Base-by-base conservation (phyloP, 78 protist species). In the Dictyostelium capitatum region DNA sequence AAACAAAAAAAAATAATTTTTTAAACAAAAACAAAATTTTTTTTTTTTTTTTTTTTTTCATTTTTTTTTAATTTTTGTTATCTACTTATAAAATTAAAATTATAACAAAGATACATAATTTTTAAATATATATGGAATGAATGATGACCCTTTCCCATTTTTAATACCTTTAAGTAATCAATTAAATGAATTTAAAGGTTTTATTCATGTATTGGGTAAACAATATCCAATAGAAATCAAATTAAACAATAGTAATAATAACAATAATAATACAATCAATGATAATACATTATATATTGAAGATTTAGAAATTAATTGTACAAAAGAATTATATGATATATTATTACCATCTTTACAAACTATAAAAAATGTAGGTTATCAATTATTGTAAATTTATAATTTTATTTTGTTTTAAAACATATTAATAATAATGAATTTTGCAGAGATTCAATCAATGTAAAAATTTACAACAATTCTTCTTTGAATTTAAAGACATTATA, bases 211-310 rank as follows among this genome's bases (percentile, higher is more conserved):
- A 0, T 48, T 43, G 2, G 64, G 69, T 30, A 87, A 77, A 48
- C 80, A 87, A 59, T 87, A 87, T 53, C 83, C 82, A 15, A 72
- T 87, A 8, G 92, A 87, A 32, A 87, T 87, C 17, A 79, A 65
- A 25, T 9, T 73, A 51, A 20, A 25, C 14, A 48, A 23, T 48
- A 57, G 17, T 3, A 30, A n/a, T 32, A 30, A 11, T 19, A 28
- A 14, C 8, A 53, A 17, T 32, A 17, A 6, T 30, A 8, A 25
- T 15, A 78, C 17, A 30, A 43, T 15, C 12, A 23, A 48, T 15
- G 70, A 48, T 6, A 32, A 43, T 15, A 72, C 43, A 28, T 25
- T 56, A 19, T 43, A 43, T 6, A 50, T 87, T 77, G 92, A 87
- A 28, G 83, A 74, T 17, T 77, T 79, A 75, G 72, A 77, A 30